These are phyloP conservation scores for Termitomyces sp. DNA, from an alignment of 768 basidiomycete genomes.

Conservation along the genomic window DNA sequence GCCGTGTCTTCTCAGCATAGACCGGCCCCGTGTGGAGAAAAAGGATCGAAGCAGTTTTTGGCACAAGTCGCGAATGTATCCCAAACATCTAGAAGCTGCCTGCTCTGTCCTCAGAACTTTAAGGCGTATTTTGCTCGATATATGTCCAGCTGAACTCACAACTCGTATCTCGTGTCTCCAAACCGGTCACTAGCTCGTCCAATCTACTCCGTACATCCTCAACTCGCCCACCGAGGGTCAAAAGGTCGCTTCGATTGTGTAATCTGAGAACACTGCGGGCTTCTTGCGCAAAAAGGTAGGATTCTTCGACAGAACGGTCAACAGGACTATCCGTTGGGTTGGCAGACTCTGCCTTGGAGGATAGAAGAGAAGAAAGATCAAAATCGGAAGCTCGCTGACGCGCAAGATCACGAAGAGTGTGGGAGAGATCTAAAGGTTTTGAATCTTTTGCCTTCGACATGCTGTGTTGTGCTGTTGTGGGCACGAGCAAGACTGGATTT, in stretches of 20 bases:
- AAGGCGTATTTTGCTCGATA: background rate
- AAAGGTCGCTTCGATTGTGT: slow-evolving; percentile 50
- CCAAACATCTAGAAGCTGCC: background rate
- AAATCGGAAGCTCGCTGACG: slow-evolving; percentile 59
- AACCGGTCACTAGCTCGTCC: slow-evolving; percentile 48
- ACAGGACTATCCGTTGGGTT: slow-evolving; percentile 19
- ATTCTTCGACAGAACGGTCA: slow-evolving; percentile 45
- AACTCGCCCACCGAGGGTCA: slow-evolving; percentile 50
- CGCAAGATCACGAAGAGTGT: slow-evolving; percentile 72
- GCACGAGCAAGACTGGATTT: too few relatives aligned
- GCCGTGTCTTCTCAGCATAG: background rate
- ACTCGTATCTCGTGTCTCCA: slow-evolving; percentile 17
- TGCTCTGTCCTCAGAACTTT: background rate
- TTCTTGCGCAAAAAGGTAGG: slow-evolving; percentile 58
- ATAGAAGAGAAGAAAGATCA: slow-evolving; percentile 29
- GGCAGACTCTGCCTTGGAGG: slow-evolving; percentile 15
- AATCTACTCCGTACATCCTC: slow-evolving; percentile 55
- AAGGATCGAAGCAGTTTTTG: background rate
- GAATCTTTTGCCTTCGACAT: slow-evolving; percentile 27
- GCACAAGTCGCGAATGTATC: background rate
- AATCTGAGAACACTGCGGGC: slow-evolving; percentile 58
- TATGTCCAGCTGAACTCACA: slow-evolving; percentile 7
- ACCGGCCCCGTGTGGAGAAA: background rate
- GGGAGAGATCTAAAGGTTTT: slow-evolving; percentile 55
- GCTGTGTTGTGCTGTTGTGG: too few relatives aligned